A percentile compares a stretch with the other conserved stretches of the same genome.
Evolutionary conservation across 2,329 filamentous ascomycete genomes (phyloP).

Genomic region (Colletotrichum horii): DNA sequence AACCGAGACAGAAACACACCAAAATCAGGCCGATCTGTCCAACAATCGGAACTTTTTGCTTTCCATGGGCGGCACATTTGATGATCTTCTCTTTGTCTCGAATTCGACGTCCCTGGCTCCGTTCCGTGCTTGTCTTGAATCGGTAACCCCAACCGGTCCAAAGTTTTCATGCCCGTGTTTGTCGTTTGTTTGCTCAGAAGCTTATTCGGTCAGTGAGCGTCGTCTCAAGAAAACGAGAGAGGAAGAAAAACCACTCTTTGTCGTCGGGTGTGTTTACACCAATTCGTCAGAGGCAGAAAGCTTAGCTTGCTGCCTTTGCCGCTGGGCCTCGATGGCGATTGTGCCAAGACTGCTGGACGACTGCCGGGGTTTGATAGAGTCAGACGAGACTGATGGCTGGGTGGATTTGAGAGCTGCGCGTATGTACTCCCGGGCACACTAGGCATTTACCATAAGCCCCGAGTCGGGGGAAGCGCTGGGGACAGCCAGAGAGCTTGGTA

Average conservation of each 20-base stretch:
- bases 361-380: not conserved
- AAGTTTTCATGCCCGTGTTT: not conserved
- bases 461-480: not conserved
- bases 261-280: not conserved
- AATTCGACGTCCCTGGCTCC: not conserved
- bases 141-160: not conserved
- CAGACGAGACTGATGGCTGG: not conserved
- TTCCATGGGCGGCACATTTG: not conserved
- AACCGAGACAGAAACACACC: not conserved
- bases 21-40: not conserved
- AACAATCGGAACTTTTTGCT: not conserved
- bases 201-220: not conserved
- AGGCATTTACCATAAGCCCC: not conserved
- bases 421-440: not conserved
- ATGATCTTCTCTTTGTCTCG: slow-evolving; percentile 15
- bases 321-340: not conserved
- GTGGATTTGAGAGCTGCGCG: not conserved
- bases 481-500: not conserved
- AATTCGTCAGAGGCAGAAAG: not conserved
- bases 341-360: not conserved
- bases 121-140: not conserved
- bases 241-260: not conserved
- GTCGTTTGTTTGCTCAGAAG: not conserved
- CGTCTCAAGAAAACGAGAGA: not conserved
- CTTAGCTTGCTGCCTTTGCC: not conserved